phyloP scores from a whole-genome alignment of 148 eudicot species.

The Amaranthus cruentus region DNA sequence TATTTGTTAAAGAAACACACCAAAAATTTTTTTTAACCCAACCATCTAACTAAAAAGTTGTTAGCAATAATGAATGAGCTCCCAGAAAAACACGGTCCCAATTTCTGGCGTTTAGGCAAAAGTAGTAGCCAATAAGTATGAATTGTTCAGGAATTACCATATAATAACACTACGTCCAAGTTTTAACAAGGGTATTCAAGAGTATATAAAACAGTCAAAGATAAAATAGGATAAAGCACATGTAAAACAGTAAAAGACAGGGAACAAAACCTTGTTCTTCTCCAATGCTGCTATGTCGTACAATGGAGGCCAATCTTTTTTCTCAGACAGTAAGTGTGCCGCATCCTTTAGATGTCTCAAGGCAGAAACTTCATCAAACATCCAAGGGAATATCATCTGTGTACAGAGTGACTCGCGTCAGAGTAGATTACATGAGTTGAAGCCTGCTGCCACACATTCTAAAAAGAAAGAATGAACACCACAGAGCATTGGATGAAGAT shows the following conservation, averaged over 20 bases:
- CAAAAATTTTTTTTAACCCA: too few species aligned
- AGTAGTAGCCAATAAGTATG: not conserved
- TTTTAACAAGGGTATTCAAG: not conserved
- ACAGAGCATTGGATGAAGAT: not conserved
- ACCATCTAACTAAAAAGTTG: too few species aligned
- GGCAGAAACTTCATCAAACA: conserved; percentile 78
- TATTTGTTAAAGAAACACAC: too few species aligned
- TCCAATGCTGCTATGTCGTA: conserved; percentile 54
- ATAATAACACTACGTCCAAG: not conserved
- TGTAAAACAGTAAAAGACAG: not conserved
- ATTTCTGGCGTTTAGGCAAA: not conserved
- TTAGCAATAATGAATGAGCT: not conserved
- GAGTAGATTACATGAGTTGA: not conserved
- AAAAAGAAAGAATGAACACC: not conserved
- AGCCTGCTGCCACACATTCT: not conserved
- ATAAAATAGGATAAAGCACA: not conserved
- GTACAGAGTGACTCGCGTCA: conserved; percentile 9
- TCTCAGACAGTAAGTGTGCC: conserved; percentile 63
- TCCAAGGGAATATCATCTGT: conserved; percentile 96
- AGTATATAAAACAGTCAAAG: not conserved
- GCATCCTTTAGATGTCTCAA: conserved; percentile 69
- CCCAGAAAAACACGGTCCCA: not conserved
- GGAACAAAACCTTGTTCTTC: conserved; percentile 52
- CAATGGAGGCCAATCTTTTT: conserved; percentile 81
- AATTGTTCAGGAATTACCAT: not conserved